These are phyloP conservation scores for Podila horticola DNA, from an alignment of 192 early-diverging fungal genomes.

Conservation along the genomic window DNA sequence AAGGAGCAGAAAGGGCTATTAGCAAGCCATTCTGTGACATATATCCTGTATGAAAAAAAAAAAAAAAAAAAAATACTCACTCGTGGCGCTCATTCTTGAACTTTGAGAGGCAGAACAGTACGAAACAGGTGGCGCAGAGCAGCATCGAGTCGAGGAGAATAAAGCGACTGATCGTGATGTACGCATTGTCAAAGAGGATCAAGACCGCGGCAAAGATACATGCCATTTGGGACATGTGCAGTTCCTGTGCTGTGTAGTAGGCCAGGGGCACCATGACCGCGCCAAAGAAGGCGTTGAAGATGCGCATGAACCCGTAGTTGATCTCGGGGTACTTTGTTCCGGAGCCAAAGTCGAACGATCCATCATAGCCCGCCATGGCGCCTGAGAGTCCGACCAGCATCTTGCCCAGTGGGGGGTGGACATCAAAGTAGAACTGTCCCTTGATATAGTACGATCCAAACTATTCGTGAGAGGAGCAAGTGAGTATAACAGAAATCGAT, in stretches of 20 bases:
- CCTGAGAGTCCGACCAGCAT: slow-evolving; percentile 93
- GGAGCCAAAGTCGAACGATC: slow-evolving; percentile 86
- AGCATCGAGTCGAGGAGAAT: slow-evolving; percentile 97
- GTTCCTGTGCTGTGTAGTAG: slow-evolving; percentile 84
- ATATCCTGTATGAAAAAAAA: neutral
- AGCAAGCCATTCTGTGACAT: neutral
- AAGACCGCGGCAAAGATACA: slow-evolving; percentile 82
- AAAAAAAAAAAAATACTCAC: slow-evolving; percentile 31
- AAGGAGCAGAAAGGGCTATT: neutral
- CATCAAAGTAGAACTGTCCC: slow-evolving; percentile 95
- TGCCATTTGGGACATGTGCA: slow-evolving; percentile 74
- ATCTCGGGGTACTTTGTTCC: slow-evolving; percentile 83
- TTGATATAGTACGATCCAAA: slow-evolving; percentile 96
- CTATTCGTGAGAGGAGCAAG: slow-evolving; percentile 53
- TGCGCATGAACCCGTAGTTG: slow-evolving; percentile 89
- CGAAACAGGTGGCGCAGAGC: slow-evolving; percentile 84
- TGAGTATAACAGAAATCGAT: neutral
- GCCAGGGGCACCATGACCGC: slow-evolving; percentile 89
- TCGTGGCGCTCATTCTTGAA: slow-evolving; percentile 80
- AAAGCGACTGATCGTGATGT: slow-evolving; percentile 84
- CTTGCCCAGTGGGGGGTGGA: slow-evolving; percentile 98
- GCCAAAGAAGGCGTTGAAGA: slow-evolving; percentile 91
- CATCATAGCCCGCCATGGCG: slow-evolving; percentile 85
- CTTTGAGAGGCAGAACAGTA: slow-evolving; percentile 72
- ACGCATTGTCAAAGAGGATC: slow-evolving; percentile 82